These are phyloP conservation scores for Salix brachista DNA, from an alignment of 345 rosid species.

Conservation along the genomic window DNA sequence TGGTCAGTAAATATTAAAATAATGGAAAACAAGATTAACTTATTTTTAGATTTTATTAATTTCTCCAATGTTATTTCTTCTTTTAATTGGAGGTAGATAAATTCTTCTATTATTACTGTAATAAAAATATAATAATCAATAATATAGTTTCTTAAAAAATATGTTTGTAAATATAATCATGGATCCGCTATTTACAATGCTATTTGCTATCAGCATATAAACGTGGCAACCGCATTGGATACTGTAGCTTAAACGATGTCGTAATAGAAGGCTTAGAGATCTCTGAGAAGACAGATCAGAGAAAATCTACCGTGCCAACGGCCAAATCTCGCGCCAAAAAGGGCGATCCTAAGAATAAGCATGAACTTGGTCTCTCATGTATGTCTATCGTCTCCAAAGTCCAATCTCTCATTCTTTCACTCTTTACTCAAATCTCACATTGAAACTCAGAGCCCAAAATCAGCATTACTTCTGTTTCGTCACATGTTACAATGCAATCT, in stretches of 20 bases:
- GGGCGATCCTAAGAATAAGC: neutral
- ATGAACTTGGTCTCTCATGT: conserved; percentile 6
- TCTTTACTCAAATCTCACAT: conserved; percentile 40
- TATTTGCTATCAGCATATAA: no score
- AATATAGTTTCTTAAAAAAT: no score
- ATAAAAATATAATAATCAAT: no score
- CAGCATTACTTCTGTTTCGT: conserved; percentile 45
- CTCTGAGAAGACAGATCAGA: neutral
- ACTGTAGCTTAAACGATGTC: neutral
- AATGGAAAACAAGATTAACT: no score
- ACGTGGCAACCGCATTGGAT: no score
- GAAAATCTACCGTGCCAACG: neutral
- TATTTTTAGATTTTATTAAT: no score
- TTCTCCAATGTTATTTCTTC: no score
- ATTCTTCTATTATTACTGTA: no score
- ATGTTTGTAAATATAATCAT: no score
- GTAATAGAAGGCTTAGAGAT: neutral
- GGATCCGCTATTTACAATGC: no score
- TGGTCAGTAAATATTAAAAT: no score
- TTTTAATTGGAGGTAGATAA: no score
- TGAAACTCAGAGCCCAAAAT: conserved; percentile 31
- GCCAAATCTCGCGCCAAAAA: conserved; percentile 8
- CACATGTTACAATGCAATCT: conserved; percentile 42
- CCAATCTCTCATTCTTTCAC: conserved; percentile 43
- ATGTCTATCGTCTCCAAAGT: conserved; percentile 5